Evolutionary conservation across 345 rosid genomes (phyloP).

Genomic region (Rhodomyrtus tomentosa): DNA sequence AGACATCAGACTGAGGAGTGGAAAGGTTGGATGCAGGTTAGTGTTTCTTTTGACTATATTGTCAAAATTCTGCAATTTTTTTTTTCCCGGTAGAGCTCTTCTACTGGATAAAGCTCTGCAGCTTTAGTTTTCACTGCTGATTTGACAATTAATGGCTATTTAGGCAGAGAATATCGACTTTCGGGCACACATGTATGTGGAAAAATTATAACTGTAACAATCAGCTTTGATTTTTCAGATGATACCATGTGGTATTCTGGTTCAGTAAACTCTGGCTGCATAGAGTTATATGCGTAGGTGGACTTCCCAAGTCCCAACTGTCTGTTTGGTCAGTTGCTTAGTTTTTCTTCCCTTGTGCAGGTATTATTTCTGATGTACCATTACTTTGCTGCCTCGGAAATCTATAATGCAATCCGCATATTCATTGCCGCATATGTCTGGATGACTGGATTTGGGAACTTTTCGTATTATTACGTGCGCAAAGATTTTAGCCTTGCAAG

Average conservation of each 20-base stretch:
- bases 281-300: not conserved
- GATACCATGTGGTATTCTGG: not conserved
- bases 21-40: slow-evolving; percentile 99
- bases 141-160: not conserved
- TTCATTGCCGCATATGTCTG: slow-evolving; percentile 98
- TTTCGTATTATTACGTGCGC: slow-evolving; percentile 95
- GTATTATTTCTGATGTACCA: slow-evolving; percentile 98
- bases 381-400: slow-evolving; percentile 95
- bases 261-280: not conserved
- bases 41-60: slow-evolving; percentile 7
- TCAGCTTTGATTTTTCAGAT: not conserved
- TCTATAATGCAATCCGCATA: slow-evolving; percentile 85
- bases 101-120: not conserved
- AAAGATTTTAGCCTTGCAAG: slow-evolving; percentile 91
- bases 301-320: not conserved
- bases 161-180: not conserved
- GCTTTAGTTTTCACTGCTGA: not conserved
- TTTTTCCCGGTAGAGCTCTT: not conserved
- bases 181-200: not conserved
- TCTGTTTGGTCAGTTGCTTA: not conserved
- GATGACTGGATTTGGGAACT: slow-evolving; percentile 99
- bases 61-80: not conserved
- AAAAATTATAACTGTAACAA: not conserved
- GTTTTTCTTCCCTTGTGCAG: slow-evolving; percentile 27
- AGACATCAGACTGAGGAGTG: slow-evolving; percentile 99